Evolutionary conservation across 2,329 filamentous ascomycete genomes (phyloP), one percentile per base, ranked within the genome.

Genomic region (Raffaelea deltoideospora): DNA sequence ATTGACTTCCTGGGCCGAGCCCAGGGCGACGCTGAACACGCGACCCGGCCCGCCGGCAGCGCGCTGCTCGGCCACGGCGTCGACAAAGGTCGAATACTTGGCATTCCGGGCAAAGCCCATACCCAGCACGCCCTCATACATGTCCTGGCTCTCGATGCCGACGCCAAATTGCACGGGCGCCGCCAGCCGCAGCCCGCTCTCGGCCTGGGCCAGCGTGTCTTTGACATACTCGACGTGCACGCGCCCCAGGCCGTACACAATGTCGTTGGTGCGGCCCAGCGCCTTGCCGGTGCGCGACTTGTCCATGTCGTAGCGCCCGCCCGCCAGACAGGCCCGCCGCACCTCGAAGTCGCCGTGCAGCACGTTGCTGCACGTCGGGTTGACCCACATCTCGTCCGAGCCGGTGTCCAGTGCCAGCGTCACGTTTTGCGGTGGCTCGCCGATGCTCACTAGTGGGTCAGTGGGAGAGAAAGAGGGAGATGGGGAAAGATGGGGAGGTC

Each of bases 311-410:
- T 66, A 67, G 34, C 50, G 48, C 15, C 63, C 63, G 20, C 58
- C 50, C 10, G 51, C 52, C 21, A 50, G 40, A 47, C 64, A 67
- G 44, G 62, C 60, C n/a, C n/a, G n/a, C n/a, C n/a, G n/a, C n/a
- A n/a, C n/a, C 10, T 20, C 33, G 5, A 19, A 34, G 10, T 46
- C 50, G 22, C 48, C 41, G 37, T 60, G 53, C 3, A 50, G 43
- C 3, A 47, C 41, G 2, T 48, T 48, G 10, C 64, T 69, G 46
- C 64, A 69, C 34, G 64, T 60, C 0, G 71, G 64, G 46, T 81
- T 79, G 6, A 69, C 63, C 66, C 66, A 70, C 23, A 70, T 57
- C 51, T 70, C 66, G 43, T 63, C 66, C 19, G 64, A 69, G 28
- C 67, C 65, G 1, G 67, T 69, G 47, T 71, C 67, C 38, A 71